Percentiles rank a stretch among this genome's conserved stretches.
Evolutionary conservation across 371 early-diverging fungal genomes (phyloP).

Genomic region (Mucor irregularis): DNA sequence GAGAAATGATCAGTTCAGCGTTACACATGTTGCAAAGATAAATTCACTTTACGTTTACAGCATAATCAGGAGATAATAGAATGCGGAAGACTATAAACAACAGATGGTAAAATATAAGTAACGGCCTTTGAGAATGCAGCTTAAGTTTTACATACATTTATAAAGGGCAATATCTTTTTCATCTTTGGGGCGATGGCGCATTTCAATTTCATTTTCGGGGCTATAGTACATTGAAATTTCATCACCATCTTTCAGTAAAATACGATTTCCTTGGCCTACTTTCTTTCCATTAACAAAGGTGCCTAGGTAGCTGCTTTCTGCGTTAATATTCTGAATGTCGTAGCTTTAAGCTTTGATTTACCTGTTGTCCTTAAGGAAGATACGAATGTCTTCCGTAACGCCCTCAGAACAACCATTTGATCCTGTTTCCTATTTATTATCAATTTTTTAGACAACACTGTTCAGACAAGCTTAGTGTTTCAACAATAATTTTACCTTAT

Average conservation of each 20-base stretch:
- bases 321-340: background rate
- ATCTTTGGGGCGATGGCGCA: conserved; percentile 11
- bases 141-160: conserved; percentile 34
- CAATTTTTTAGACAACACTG: background rate
- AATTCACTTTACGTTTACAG: conserved; percentile 23
- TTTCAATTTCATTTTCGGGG: too few relatives aligned
- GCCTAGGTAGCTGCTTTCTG: conserved; percentile 69
- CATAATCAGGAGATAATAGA: conserved; percentile 22
- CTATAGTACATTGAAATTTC: conserved; percentile 60
- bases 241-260: conserved; percentile 64
- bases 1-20: background rate
- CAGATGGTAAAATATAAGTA: too few relatives aligned
- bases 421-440: conserved; percentile 37
- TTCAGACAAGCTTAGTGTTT: background rate
- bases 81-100: conserved; percentile 27
- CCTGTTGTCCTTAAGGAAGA: conserved; percentile 50
- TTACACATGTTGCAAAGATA: background rate
- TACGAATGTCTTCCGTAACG: too few relatives aligned
- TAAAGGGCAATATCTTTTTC: conserved; percentile 22
- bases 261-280: conserved; percentile 46
- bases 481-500: conserved; percentile 43
- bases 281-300: conserved; percentile 67
- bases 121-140: too few relatives aligned
- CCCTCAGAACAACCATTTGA: conserved; percentile 26
- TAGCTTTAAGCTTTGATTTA: background rate